A percentile compares a stretch with the other conserved stretches of the same genome.
Evolutionary conservation across 192 early-diverging fungal species (phyloP).

Genomic region (Gamsiella multidivaricata): DNA sequence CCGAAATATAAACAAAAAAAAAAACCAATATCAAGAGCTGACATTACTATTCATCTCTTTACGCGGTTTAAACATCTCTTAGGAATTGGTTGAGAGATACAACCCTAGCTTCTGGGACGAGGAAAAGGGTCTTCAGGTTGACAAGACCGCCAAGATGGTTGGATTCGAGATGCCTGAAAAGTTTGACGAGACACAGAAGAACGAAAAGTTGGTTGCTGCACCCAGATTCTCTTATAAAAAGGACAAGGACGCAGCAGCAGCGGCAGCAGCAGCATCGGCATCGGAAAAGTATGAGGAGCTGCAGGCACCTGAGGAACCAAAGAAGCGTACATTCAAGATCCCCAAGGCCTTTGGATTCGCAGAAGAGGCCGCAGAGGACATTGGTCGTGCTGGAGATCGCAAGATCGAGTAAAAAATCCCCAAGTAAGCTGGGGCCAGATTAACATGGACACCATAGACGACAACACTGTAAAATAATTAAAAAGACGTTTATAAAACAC

Average conservation of each 20-base stretch:
- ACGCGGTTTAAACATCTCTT: not conserved
- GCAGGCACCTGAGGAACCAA: slow-evolving; percentile 32
- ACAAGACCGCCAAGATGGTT: slow-evolving; percentile 52
- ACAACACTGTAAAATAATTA: slow-evolving; percentile 4
- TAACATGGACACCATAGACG: too few species aligned
- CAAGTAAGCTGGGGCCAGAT: too few species aligned
- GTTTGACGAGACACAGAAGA: slow-evolving; percentile 24
- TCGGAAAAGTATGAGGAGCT: slow-evolving; percentile 28
- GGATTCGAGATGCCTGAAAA: slow-evolving; percentile 46
- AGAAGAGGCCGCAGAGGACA: slow-evolving; percentile 37
- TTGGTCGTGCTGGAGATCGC: slow-evolving; percentile 50
- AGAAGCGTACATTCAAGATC: slow-evolving; percentile 48
- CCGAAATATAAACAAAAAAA: not conserved
- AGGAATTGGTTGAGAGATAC: slow-evolving; percentile 53
- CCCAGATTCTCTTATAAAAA: slow-evolving; percentile 38
- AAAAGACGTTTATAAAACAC: not conserved
- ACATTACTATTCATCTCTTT: not conserved
- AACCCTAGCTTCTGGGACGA: slow-evolving; percentile 52
- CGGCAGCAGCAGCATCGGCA: not conserved
- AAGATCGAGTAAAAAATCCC: slow-evolving; percentile 36
- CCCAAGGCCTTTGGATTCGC: slow-evolving; percentile 54
- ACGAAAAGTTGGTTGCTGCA: slow-evolving; percentile 16
- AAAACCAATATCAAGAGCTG: not conserved
- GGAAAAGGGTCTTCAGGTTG: slow-evolving; percentile 51
- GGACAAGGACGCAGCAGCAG: not conserved